phyloP scores from a whole-genome alignment of 73 alveolate species.

The Uronychia setigera region DNA sequence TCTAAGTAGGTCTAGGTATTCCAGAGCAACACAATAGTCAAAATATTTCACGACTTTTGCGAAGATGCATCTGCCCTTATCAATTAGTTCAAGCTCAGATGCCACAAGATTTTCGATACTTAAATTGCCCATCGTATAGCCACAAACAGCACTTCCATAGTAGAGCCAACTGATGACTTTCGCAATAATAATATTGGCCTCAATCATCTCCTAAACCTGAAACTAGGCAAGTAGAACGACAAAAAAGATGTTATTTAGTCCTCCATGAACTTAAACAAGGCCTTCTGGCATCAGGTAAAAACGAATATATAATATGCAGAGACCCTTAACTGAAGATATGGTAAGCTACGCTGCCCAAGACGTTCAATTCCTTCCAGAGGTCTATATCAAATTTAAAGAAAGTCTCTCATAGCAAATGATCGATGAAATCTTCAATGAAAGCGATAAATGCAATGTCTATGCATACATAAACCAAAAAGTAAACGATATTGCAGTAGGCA shows the following conservation, averaged over 20 bases:
- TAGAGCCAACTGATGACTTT: slow-evolving; percentile 42
- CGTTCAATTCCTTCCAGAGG: slow-evolving; percentile 32
- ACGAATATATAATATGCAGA: slow-evolving; percentile 9
- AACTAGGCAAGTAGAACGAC: slow-evolving; percentile 9
- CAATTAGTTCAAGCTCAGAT: slow-evolving; percentile 2
- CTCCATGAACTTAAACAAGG: slow-evolving; percentile 22
- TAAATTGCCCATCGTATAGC: slow-evolving; percentile 34
- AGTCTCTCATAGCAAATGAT: background rate
- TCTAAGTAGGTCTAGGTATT: slow-evolving; percentile 9
- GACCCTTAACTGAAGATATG: slow-evolving; percentile 27
- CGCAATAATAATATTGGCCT: slow-evolving; percentile 22
- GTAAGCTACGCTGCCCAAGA: slow-evolving; percentile 31
- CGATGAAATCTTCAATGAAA: slow-evolving; percentile 26
- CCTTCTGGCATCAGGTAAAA: slow-evolving; percentile 37
- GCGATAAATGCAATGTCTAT: slow-evolving; percentile 23
- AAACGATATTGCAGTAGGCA: slow-evolving; percentile 1
- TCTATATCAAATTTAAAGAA: slow-evolving; percentile 15
- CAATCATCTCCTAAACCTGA: slow-evolving; percentile 7
- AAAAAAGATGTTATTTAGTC: slow-evolving; percentile 14
- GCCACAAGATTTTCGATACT: slow-evolving; percentile 37
- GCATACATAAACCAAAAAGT: slow-evolving; percentile 21
- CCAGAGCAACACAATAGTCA: slow-evolving; percentile 14
- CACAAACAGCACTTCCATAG: no score
- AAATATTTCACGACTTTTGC: slow-evolving; percentile 47
- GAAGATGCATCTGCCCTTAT: slow-evolving; percentile 45